Evolutionary conservation across 495 filamentous ascomycete genomes (phyloP).

Genomic region (Stereocaulon alpinum): DNA sequence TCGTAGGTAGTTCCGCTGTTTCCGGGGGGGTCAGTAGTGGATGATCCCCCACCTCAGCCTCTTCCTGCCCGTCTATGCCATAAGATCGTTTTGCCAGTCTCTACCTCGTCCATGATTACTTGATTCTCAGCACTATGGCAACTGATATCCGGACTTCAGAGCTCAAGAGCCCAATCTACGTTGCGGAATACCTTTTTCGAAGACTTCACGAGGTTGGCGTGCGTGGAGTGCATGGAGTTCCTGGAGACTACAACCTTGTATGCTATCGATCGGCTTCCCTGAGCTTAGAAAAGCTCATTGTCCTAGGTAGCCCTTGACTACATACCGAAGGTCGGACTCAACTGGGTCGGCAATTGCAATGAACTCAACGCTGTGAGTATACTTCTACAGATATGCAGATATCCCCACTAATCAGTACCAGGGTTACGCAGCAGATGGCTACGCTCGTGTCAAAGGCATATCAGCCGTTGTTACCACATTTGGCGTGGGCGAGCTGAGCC

Average conservation of each 20-base stretch:
- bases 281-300: slow-evolving; percentile 3
- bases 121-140: slow-evolving; percentile 27
- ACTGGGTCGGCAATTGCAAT: slow-evolving; percentile 62
- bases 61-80: background rate
- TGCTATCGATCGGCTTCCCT: background rate
- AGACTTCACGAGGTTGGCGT: slow-evolving; percentile 51
- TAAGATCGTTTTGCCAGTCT: background rate
- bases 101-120: background rate
- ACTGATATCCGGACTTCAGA: slow-evolving; percentile 44
- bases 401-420: slow-evolving; percentile 21
- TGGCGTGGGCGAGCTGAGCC: slow-evolving; percentile 59
- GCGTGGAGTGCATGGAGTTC: slow-evolving; percentile 53
- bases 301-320: slow-evolving; percentile 49
- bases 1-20: too few species aligned
- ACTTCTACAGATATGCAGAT: background rate
- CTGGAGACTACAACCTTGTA: slow-evolving; percentile 43
- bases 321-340: slow-evolving; percentile 44
- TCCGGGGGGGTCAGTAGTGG: too few species aligned
- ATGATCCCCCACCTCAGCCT: too few species aligned
- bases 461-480: slow-evolving; percentile 57
- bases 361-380: slow-evolving; percentile 54
- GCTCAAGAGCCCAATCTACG: slow-evolving; percentile 45
- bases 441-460: slow-evolving; percentile 60
- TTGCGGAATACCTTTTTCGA: slow-evolving; percentile 53
- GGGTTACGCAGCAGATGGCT: slow-evolving; percentile 66